Evolutionary conservation across 192 early-diverging fungal species (phyloP).

Genomic region (Geosiphon pyriformis): DNA sequence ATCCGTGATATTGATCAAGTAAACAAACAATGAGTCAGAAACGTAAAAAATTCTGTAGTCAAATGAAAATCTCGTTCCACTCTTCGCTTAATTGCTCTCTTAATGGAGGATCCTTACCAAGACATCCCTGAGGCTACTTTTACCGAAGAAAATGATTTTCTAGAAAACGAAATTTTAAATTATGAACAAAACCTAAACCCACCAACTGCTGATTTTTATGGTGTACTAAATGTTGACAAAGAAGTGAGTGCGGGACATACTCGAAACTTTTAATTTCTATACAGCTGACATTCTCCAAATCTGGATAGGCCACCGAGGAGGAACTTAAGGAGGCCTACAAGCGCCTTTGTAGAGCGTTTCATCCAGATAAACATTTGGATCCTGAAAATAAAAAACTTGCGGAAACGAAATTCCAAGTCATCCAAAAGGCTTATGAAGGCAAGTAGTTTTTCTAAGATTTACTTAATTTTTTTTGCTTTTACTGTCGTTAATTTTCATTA

Average conservation of each 20-base stretch:
- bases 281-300: too few relatives aligned
- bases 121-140: too few relatives aligned
- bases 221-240: conserved; percentile 61
- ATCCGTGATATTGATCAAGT: too few relatives aligned
- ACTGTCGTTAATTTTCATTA: not conserved
- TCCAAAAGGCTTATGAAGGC: conserved; percentile 76
- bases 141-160: not conserved
- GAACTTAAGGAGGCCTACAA: conserved; percentile 73
- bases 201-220: conserved; percentile 54
- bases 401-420: conserved; percentile 68
- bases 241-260: conserved; percentile 37
- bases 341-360: conserved; percentile 66
- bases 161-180: not conserved
- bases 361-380: conserved; percentile 70
- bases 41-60: too few relatives aligned
- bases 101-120: too few relatives aligned
- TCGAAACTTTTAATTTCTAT: too few relatives aligned
- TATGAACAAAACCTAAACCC: conserved; percentile 25
- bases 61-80: too few relatives aligned
- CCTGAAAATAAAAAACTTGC: conserved; percentile 58
- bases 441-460: conserved; percentile 5
- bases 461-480: not conserved
- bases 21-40: too few relatives aligned
- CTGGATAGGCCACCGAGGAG: conserved; percentile 54
- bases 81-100: too few relatives aligned